Base-by-base conservation (phyloP, 1,284 basidiomycete species). In the Ustilago shanxiensis region DNA sequence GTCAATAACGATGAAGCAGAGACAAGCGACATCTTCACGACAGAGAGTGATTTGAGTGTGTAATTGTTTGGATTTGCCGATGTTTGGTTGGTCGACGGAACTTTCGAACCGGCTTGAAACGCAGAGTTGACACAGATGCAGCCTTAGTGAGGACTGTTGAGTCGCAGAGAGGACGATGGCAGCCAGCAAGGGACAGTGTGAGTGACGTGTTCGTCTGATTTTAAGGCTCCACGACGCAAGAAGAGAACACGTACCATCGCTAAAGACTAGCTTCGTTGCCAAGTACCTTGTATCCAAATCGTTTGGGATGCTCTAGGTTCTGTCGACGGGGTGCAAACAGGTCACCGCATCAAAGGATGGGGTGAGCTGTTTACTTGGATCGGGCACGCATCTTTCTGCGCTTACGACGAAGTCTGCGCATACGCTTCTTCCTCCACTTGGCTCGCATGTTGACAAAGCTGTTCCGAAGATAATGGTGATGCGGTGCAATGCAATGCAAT, bases 371-470 rank as follows among this genome's bases (percentile, higher is more conserved):
- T 80, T 83, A 83, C 82, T 82, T 83, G 72, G 80, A 82, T 73
- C 82, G 77, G 59, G 82, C 82, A 56, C 82, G 82, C 82, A 83
- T 83, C 79, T 83, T 83, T 83, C 82, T 83, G 71, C 82, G 82
- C 80, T 83, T 83, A 68, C 82, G 79, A 64, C 82, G 82, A 75
- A 83, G 80, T 67, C 82, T 61, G 77, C 82, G 82, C 82, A 83
- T 83, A 75, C 82, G 76, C 80, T 83, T 83, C 80, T 83, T 83
- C 66, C 82, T 79, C 82, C 82, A 83, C 77, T 83, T 83, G 62
- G 74, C 82, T 73, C 82, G 77, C 82, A 83, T 82, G 56, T 76
- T 77, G 75, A 70, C 71, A 71, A 77, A 73, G 74, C 69, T 76
- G 65, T 68, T 24, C 41, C 2, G n/a, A n/a, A 29, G 11, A 28